Base-by-base conservation (phyloP, 1,284 basidiomycete genomes). In the Cryptococcus deneoformans region DNA sequence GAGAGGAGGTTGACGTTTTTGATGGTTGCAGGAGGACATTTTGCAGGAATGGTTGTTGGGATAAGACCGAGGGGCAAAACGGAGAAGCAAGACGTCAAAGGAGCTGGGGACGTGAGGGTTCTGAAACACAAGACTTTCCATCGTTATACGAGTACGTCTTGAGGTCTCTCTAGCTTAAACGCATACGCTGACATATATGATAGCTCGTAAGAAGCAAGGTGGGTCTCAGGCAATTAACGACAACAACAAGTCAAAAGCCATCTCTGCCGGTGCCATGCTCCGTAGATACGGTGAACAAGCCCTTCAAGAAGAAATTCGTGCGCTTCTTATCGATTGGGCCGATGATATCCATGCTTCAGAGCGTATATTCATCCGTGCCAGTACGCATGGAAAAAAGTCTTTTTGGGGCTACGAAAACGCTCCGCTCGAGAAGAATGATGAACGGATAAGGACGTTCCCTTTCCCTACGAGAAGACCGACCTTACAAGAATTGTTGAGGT, bases 1-100 rank as follows among this genome's bases (percentile, higher is more conserved):
- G 90, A 88, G 39, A 82, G 92, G 16, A 88, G 85, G 58, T 95
- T 94, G 88, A 91, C 92, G 0, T 77, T 98, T 80, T 88, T 98
- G 69, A 94, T 98, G 90, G 86, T 90, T 46, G 95, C 95, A 0
- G 94, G 96, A 6, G 95, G 95, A 11, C 94, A 99, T 77, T 99
- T 99, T 79, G 94, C 95, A 7, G 94, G 92, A 12, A 88, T 92
- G 54, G 83, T 98, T 35, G 87, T 92, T 73, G 81, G 62, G 60
- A 82, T 71, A 70, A 81, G 58, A 35, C 80, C 80, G 2, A 71
- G 81, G 40, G 70, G 72, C 39, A 83, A 80, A 67, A 85, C 81
- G 61, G 83, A 85, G 60, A 86, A 85, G 65, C 82, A 81, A 47
- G 72, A 75, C 10, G 71, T 77, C 3, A 78, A 79, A 64, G 76